Base-by-base conservation (phyloP, 441 rosid species). In the Cnidoscolus chayamansa region DNA sequence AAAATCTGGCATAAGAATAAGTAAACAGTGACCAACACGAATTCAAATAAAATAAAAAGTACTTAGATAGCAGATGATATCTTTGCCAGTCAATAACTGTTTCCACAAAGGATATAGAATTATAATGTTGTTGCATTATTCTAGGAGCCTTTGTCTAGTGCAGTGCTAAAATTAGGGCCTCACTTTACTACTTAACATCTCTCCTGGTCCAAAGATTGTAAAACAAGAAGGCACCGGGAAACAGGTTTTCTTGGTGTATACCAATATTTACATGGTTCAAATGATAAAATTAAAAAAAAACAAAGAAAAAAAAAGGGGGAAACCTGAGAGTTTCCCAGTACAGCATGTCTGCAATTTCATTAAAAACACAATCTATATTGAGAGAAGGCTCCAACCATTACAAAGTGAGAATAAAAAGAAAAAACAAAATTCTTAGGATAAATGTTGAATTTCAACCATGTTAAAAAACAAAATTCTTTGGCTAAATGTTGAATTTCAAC, bases 21-120 rank as follows among this genome's bases (percentile, higher is more conserved):
- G n/a, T 25, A 16, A 53, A 75, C 31, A 60, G 50, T 64, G 25
- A 55, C 61, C 15, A 32, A 10, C 9, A 61, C 17, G 65, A 71
- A 59, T 40, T 67, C 66, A 19, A 5, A 30, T 10, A 67, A 55
- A 71, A 67, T 58, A 51, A 70, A 53, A 55, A 40, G 61, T 66
- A 43, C 47, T 45, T 63, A 45, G 10, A 40, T 5, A 50, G 40
- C 7, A 19, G 31, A 68, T 35, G 19, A 2, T 54, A 25, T 53
- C 43, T 53, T 35, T 49, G 11, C 12, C 17, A 53, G 8, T 67
- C 10, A 8, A 63, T 0, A n/a, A 35, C n/a, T 63, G 1, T 40
- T 56, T 40, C 69, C 54, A 53, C 30, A 12, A 48, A 64, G 16
- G 13, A 16, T 40, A 64, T 7, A 15, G 56, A n/a, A 70, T 35